Evolutionary conservation across 225 moss, liverwort and hornwort genomes (phyloP), one percentile per base, ranked within the genome.

Genomic region (Marchantia paleacea): DNA sequence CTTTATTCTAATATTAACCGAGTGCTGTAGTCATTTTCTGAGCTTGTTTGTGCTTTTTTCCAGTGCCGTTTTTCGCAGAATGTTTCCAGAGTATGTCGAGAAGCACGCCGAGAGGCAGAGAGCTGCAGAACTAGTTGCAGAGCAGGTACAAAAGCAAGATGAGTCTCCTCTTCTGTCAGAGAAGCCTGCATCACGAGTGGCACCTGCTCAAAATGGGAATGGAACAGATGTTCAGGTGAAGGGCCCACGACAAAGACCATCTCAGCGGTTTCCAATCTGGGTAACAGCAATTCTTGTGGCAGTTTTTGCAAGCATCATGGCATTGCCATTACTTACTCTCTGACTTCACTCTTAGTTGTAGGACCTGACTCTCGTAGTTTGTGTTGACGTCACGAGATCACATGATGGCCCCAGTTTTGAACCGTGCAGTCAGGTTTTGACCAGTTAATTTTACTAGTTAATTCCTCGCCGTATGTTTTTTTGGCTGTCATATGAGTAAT

Each of bases 301-400:
- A 81, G 84, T 95, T 79, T 99, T 99, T 82, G 99, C 99, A 79
- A 95, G 95, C 84, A 92, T 99, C 69, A 99, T 99, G 99, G 99
- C 94, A 8, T 82, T 99, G 86, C 99, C 99, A 58, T 87, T 99
- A 79, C 88, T 99, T 53, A 95, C 95, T 76, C 89, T 99, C 47
- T 80, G 93, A 95, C 77, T 88, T 94, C 16, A 79, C 86, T 25
- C 84, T 88, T 28, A 75, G 74, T n/a, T 72, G 64, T 47, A 87
- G 87, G 66, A 77, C 73, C 9, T 78, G 70, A 75, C 71, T 77
- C 16, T 61, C 22, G 8, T 48, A 61, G 50, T 65, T 63, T 78
- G 65, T 25, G 78, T 25, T 55, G 55, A 71, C 25, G 15, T 61
- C 29, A n/a, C 25, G 49, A 80, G 39, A 15, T 72, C 71, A 72